Conservation (phyloP, 2,329 filamentous ascomycete genomes). For the Colletotrichum kahawae region DNA sequence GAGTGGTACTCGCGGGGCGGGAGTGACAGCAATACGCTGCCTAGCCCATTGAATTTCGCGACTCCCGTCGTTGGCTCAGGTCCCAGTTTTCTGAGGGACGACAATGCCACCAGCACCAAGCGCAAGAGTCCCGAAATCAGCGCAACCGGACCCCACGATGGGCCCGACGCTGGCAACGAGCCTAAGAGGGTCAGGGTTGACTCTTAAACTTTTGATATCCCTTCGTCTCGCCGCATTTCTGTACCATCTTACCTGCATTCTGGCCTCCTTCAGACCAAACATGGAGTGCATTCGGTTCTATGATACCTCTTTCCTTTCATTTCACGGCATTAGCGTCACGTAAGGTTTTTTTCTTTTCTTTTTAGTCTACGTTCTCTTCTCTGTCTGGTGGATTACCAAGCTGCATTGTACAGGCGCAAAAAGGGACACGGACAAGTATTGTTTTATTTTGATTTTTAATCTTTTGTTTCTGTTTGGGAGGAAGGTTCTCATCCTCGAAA, state of each 20-base stretch:
- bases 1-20: conserved; percentile 81
- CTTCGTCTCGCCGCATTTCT: background rate
- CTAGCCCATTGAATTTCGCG: conserved; percentile 90
- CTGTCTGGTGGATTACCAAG: background rate
- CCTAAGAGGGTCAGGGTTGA: conserved; percentile 61
- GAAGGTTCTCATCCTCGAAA: background rate
- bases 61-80: conserved; percentile 74
- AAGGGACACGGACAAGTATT: background rate
- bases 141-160: conserved; percentile 43
- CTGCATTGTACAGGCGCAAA: conserved; percentile 17
- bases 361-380: conserved; percentile 4
- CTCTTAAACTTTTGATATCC: conserved; percentile 28
- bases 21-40: conserved; percentile 82
- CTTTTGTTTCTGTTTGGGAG: background rate
- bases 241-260: conserved; percentile 16
- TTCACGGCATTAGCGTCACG: conserved; percentile 22
- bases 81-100: conserved; percentile 67
- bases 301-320: conserved; percentile 22
- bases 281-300: conserved; percentile 22
- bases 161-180: conserved; percentile 48
- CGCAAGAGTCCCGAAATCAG: conserved; percentile 62
- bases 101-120: conserved; percentile 47
- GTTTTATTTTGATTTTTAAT: background rate
- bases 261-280: background rate
- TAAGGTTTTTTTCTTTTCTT: background rate